Percentiles rank a stretch among this genome's conserved stretches.
Evolutionary conservation across 2,329 filamentous ascomycete genomes (phyloP).

Genomic region (Albifimbria verrucaria): DNA sequence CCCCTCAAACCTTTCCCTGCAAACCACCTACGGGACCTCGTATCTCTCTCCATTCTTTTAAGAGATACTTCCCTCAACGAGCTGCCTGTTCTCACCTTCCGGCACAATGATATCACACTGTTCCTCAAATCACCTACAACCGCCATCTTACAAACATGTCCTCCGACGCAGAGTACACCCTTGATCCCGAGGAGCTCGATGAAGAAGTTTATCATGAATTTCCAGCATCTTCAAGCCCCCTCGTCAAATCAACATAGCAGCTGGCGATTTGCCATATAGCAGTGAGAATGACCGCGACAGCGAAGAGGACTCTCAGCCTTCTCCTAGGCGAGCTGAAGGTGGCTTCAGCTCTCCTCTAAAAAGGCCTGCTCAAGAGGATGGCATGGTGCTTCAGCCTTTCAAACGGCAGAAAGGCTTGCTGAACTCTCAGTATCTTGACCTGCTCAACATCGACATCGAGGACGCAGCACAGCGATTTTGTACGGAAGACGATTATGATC

Average conservation of each 20-base stretch:
- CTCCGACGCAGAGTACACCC: background rate
- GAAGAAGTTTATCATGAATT: background rate
- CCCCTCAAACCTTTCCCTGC: too few relatives aligned
- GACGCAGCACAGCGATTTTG: constrained; percentile 42
- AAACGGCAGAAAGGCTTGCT: constrained; percentile 43
- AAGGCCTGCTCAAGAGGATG: constrained; percentile 19
- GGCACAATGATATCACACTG: background rate
- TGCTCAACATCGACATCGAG: constrained; percentile 57
- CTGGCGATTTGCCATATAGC: constrained; percentile 10
- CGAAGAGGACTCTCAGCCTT: constrained; percentile 5
- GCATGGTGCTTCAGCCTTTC: constrained; percentile 26
- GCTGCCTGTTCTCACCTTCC: background rate
- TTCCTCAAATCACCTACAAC: background rate
- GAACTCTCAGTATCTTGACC: constrained; percentile 43
- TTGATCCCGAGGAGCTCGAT: background rate
- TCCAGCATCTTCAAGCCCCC: background rate
- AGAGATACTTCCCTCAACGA: background rate
- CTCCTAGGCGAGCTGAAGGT: constrained; percentile 3
- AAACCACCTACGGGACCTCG: too few relatives aligned
- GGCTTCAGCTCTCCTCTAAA: constrained; percentile 23
- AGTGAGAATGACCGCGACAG: constrained; percentile 11
- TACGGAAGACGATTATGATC: constrained; percentile 20
- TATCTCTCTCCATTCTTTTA: background rate
- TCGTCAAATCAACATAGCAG: constrained; percentile 2
- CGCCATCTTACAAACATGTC: background rate